A percentile compares a stretch with the other conserved stretches of the same genome.
These are phyloP conservation scores for Eucalyptus globulus DNA, from an alignment of 345 rosid species.

Conservation along the genomic window DNA sequence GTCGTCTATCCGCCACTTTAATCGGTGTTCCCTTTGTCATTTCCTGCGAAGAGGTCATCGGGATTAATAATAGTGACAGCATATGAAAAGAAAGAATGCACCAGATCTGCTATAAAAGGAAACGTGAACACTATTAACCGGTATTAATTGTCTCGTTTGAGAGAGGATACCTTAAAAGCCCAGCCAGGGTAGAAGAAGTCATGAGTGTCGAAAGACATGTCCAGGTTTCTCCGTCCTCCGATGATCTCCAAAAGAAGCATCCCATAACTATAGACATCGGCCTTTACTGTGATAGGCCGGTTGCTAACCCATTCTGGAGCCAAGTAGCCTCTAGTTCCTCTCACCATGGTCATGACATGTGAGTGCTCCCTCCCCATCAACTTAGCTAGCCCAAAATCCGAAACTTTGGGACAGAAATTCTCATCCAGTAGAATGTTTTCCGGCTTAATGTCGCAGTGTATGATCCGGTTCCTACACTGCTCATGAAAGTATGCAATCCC, in stretches of 20 bases:
- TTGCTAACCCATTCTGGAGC: conserved; percentile 80
- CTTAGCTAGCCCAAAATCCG: conserved; percentile 69
- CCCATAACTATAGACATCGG: conserved; percentile 77
- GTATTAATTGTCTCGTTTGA: not conserved
- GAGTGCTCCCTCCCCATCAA: conserved; percentile 71
- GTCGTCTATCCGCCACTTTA: conserved; percentile 35
- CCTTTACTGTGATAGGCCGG: conserved; percentile 67
- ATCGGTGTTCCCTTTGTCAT: conserved; percentile 24
- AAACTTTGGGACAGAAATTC: conserved; percentile 50
- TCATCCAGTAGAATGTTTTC: conserved; percentile 60
- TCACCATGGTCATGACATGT: conserved; percentile 53
- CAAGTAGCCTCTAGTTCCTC: conserved; percentile 74
- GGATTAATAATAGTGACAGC: not conserved
- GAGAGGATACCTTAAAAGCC: conserved; percentile 59
- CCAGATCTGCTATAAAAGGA: not conserved
- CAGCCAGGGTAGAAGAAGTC: conserved; percentile 82
- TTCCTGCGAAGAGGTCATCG: conserved; percentile 13
- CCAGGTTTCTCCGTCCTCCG: conserved; percentile 72
- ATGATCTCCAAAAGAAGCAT: conserved; percentile 72
- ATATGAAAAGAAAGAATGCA: not conserved
- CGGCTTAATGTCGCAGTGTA: conserved; percentile 69
- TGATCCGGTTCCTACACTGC: conserved; percentile 58
- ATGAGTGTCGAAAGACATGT: conserved; percentile 41
- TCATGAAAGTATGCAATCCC: conserved; percentile 76
- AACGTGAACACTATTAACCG: not conserved